These are phyloP conservation scores for Pichia phayaonensis DNA, from an alignment of 805 yeast genomes.

Conservation along the genomic window DNA sequence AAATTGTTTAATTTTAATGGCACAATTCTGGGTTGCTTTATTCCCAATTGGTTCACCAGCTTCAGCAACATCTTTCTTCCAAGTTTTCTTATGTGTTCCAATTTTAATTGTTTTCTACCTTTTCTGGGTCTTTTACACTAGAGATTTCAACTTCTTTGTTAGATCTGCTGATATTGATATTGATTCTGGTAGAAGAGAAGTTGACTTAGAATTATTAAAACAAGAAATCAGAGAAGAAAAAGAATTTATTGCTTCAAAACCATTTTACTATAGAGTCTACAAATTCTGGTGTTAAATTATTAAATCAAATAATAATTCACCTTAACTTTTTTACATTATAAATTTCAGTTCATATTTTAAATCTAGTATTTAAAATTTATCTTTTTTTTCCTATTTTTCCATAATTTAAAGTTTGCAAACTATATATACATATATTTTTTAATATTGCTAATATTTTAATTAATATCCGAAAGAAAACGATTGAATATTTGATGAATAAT, in stretches of 20 bases:
- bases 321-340: background rate
- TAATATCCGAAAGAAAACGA: too few species aligned
- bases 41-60: slow-evolving; percentile 54
- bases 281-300: slow-evolving; percentile 44
- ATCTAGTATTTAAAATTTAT: background rate
- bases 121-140: slow-evolving; percentile 29
- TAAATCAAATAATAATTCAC: background rate
- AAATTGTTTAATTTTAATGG: slow-evolving; percentile 51
- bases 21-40: slow-evolving; percentile 76
- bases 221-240: slow-evolving; percentile 51
- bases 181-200: slow-evolving; percentile 53
- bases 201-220: slow-evolving; percentile 45
- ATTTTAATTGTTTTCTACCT: slow-evolving; percentile 44
- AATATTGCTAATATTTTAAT: background rate
- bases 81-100: slow-evolving; percentile 55
- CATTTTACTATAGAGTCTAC: slow-evolving; percentile 40
- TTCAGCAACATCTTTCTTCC: slow-evolving; percentile 50
- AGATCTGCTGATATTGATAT: slow-evolving; percentile 45
- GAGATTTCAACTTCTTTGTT: slow-evolving; percentile 39
- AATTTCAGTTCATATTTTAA: background rate
- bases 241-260: slow-evolving; percentile 37
- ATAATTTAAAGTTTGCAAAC: background rate
- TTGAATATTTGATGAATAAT: background rate
- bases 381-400: background rate
- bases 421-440: background rate